phyloP scores from a whole-genome alignment of 1,284 basidiomycete genomes.

The Exsudoporus floridanus region DNA sequence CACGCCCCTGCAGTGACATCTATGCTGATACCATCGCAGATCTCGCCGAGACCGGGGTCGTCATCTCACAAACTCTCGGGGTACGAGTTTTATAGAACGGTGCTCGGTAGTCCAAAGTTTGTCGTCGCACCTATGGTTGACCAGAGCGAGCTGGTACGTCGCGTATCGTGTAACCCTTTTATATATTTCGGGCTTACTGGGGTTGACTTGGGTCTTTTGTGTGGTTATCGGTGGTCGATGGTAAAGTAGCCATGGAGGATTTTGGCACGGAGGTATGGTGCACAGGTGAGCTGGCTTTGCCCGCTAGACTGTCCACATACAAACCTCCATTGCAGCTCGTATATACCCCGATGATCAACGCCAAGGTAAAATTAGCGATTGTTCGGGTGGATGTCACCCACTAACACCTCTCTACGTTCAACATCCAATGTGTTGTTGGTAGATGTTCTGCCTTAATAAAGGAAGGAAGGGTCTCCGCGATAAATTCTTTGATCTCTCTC shows the following conservation, averaged over 20 bases:
- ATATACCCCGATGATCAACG: conserved; percentile 98
- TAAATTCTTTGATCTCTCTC: conserved; percentile 67
- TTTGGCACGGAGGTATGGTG: conserved; percentile 84
- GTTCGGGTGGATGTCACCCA: background rate
- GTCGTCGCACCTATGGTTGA: conserved; percentile 98
- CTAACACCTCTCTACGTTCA: background rate
- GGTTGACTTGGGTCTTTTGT: background rate
- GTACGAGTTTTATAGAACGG: conserved; percentile 60
- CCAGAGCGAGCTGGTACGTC: conserved; percentile 87
- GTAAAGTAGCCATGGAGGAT: conserved; percentile 79
- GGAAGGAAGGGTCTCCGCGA: conserved; percentile 54
- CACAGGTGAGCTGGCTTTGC: conserved; percentile 49
- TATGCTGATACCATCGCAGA: background rate
- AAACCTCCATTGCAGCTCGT: conserved; percentile 51
- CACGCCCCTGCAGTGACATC: background rate
- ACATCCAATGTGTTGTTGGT: background rate
- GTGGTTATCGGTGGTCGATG: conserved; percentile 5
- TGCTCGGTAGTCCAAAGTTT: conserved; percentile 81
- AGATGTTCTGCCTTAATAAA: conserved; percentile 66
- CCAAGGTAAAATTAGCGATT: conserved; percentile 54
- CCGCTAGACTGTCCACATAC: background rate
- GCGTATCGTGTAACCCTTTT: background rate
- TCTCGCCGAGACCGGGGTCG: background rate
- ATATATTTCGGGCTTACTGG: background rate
- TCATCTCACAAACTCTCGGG: conserved; percentile 20